A percentile compares a stretch with the other conserved stretches of the same genome.
phyloP scores from a whole-genome alignment of 2,329 filamentous ascomycete species.

The Curvularia hawaiiensis region DNA sequence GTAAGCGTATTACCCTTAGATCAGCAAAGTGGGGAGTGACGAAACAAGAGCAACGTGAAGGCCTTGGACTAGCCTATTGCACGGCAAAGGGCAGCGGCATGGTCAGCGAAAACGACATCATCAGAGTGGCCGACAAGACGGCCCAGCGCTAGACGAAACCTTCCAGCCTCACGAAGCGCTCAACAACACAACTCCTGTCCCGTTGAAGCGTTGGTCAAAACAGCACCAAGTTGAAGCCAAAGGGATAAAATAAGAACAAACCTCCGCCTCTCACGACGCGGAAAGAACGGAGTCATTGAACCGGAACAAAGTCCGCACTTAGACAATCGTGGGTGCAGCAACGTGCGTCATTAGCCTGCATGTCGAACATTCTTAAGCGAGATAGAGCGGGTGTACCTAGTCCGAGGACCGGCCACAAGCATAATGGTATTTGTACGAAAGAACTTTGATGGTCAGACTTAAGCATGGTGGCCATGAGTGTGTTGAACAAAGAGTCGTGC shows the following conservation, averaged over 20 bases:
- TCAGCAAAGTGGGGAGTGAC: slow-evolving; percentile 21
- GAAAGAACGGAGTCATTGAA: slow-evolving; percentile 21
- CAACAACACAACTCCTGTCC: not conserved
- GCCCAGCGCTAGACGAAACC: slow-evolving; percentile 22
- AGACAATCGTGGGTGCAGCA: slow-evolving; percentile 30
- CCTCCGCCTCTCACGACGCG: slow-evolving; percentile 9
- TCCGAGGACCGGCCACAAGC: slow-evolving; percentile 25
- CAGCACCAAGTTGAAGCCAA: not conserved
- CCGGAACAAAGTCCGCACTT: slow-evolving; percentile 32
- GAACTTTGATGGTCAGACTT: not conserved
- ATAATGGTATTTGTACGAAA: slow-evolving; percentile 9
- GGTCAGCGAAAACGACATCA: slow-evolving; percentile 6
- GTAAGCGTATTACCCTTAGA: slow-evolving; percentile 18
- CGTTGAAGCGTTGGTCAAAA: not conserved
- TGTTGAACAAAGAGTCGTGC: not conserved
- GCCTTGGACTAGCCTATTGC: slow-evolving; percentile 3
- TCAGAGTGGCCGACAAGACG: slow-evolving; percentile 7
- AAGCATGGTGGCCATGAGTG: slow-evolving; percentile 1
- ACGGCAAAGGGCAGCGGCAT: slow-evolving; percentile 1
- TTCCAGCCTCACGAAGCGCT: slow-evolving; percentile 9
- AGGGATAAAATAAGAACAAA: not conserved
- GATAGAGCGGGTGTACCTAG: slow-evolving; percentile 23
- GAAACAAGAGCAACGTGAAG: slow-evolving; percentile 22
- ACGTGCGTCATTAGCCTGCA: slow-evolving; percentile 35
- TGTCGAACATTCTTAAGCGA: slow-evolving; percentile 30